A percentile compares a stretch with the other conserved stretches of the same genome.
Conservation (phyloP, 2,329 filamentous ascomycete species). For the Pseudogymnoascus sp. region DNA sequence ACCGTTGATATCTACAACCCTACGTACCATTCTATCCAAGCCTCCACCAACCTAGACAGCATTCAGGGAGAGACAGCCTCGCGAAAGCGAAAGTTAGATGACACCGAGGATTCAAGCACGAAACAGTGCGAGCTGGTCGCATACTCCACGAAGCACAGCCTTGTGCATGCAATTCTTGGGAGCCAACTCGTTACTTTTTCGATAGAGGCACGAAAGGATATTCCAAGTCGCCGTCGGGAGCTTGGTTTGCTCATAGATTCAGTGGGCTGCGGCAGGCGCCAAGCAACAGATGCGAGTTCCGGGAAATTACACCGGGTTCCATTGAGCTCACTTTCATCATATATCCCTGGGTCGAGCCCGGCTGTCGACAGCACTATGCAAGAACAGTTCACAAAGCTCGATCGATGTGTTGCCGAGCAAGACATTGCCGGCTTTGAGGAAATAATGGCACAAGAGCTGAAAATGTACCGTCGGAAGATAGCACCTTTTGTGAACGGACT, state of each 20-base stretch:
- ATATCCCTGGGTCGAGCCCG: conserved; percentile 20
- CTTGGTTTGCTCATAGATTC: conserved; percentile 64
- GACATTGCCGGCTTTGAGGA: conserved; percentile 34
- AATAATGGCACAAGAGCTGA: conserved; percentile 30
- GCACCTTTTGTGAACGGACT: neutral
- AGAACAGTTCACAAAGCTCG: conserved; percentile 21
- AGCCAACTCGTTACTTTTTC: conserved; percentile 60
- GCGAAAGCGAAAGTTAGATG: conserved; percentile 21
- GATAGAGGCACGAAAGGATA: conserved; percentile 50
- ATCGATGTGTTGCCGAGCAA: conserved; percentile 28
- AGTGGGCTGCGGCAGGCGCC: conserved; percentile 50
- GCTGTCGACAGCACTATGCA: conserved; percentile 14
- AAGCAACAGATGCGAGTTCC: conserved; percentile 31
- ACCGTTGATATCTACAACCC: conserved; percentile 59
- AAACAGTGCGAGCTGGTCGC: conserved; percentile 40
- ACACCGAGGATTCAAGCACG: conserved; percentile 9
- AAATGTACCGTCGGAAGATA: conserved; percentile 17
- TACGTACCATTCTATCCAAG: conserved; percentile 48
- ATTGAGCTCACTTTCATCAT: conserved; percentile 13
- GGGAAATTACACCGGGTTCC: conserved; percentile 23
- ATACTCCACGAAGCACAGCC: conserved; percentile 57
- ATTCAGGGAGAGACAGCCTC: conserved; percentile 12
- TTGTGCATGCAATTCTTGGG: conserved; percentile 56
- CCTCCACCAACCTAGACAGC: conserved; percentile 29
- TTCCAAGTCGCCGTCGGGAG: conserved; percentile 45